Evolutionary conservation across 2,329 filamentous ascomycete species (phyloP), one percentile per base, ranked within the genome.

Genomic region (Pseudocercospora fijiensis): DNA sequence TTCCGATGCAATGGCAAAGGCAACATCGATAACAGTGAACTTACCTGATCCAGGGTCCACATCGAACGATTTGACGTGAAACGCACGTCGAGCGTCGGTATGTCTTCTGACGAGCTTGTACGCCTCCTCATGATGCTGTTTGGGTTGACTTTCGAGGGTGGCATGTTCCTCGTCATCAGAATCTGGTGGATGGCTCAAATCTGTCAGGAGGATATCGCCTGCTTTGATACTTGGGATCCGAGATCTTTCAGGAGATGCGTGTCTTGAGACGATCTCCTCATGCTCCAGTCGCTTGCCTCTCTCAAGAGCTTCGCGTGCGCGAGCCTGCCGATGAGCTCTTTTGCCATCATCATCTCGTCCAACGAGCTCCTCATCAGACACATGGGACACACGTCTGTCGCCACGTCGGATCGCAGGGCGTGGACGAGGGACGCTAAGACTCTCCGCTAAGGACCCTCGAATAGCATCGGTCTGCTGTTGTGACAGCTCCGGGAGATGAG

Each of bases 21-120:
- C 22, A 53, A 53, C 10, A 53, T 53, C 24, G 49, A 49, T 49
- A 26, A 9, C 24, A 26, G 22, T 18, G 7, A 28, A 53, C 49
- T n/a, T 30, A 20, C 58, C 58, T 33, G 59, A 41, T 26, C 61
- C 57, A 24, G 64, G 9, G 30, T 66, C 61, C 26, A 53, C 55
- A 20, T 65, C 60, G 7, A 65, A 61, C 13, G 62, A 58, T 2
- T 72, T 64, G 22, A 62, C 62, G 49, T 63, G 58, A 22, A 60
- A 63, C 13, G 26, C 58, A 11, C 63, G 61, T 11, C 62, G 67
- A 27, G 57, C 52, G 20, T 63, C 52, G 4, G 78, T 80, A 60
- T 81, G 78, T 27, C 74, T 73, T 58, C 76, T 73, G 8, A 82
- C 79, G 4, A 82, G 70, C 57, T 77, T 78, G 60, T 78, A 76